Evolutionary conservation across 352 stramenopile species (phyloP).

Genomic region (Phytophthora pini): DNA sequence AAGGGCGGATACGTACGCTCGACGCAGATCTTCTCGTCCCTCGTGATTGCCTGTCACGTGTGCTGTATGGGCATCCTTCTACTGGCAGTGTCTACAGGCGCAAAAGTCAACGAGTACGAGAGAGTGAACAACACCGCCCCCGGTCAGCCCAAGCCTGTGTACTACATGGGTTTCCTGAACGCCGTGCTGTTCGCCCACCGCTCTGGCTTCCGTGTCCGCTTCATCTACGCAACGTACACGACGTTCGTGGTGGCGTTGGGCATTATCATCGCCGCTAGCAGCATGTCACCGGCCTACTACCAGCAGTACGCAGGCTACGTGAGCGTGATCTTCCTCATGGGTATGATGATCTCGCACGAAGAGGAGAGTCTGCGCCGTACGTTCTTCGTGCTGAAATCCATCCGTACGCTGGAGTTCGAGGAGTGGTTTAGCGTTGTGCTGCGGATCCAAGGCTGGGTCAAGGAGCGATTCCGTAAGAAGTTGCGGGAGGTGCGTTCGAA

Average conservation of each 20-base stretch:
- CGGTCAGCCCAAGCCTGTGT: slow-evolving; percentile 73
- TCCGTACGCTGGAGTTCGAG: slow-evolving; percentile 83
- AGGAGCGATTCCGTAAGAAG: slow-evolving; percentile 67
- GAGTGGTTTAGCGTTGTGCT: slow-evolving; percentile 82
- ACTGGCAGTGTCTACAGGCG: slow-evolving; percentile 61
- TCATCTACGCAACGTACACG: slow-evolving; percentile 81
- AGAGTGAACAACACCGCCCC: slow-evolving; percentile 22
- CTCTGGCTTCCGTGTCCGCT: slow-evolving; percentile 80
- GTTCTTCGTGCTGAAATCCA: slow-evolving; percentile 87
- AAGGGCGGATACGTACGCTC: slow-evolving; percentile 85
- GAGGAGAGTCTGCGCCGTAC: slow-evolving; percentile 77
- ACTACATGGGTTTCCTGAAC: slow-evolving; percentile 88
- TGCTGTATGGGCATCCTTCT: slow-evolving; percentile 77
- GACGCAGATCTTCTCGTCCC: slow-evolving; percentile 75
- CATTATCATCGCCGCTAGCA: slow-evolving; percentile 71
- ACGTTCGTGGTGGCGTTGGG: slow-evolving; percentile 67
- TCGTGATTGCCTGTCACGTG: slow-evolving; percentile 77
- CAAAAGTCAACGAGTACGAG: slow-evolving; percentile 36
- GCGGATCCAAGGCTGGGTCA: slow-evolving; percentile 77
- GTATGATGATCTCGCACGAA: slow-evolving; percentile 89
- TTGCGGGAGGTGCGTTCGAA: slow-evolving; percentile 63
- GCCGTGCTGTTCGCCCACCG: slow-evolving; percentile 79
- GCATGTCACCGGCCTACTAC: slow-evolving; percentile 61
- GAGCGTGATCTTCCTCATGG: slow-evolving; percentile 69
- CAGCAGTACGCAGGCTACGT: slow-evolving; percentile 78